phyloP scores from a whole-genome alignment of 2,329 filamentous ascomycete species.

The Xylariales sp. region DNA sequence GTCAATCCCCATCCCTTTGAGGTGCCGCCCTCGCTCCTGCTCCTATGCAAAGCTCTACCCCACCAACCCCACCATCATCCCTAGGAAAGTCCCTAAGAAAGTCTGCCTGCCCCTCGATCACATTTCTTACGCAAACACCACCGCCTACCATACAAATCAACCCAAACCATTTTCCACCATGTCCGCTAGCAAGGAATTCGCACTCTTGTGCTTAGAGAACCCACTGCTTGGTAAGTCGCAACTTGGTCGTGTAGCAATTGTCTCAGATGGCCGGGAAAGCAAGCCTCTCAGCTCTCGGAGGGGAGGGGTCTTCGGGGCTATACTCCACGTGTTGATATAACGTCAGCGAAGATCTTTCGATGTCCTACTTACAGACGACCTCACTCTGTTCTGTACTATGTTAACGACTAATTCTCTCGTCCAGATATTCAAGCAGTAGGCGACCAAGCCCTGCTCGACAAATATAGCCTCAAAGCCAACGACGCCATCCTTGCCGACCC shows the following conservation, averaged over 20 bases:
- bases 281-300: too few species aligned
- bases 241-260: slow-evolving; percentile 5
- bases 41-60: too few species aligned
- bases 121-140: slow-evolving; percentile 14
- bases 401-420: too few species aligned
- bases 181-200: slow-evolving; percentile 73
- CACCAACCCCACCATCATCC: slow-evolving; percentile 25
- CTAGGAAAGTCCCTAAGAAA: slow-evolving; percentile 7
- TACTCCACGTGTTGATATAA: too few species aligned
- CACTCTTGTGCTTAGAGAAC: slow-evolving; percentile 93
- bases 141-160: slow-evolving; percentile 9
- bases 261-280: too few species aligned
- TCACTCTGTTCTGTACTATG: too few species aligned
- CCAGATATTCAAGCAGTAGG: slow-evolving; percentile 87
- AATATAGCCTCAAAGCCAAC: slow-evolving; percentile 92
- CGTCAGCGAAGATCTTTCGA: too few species aligned
- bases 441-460: slow-evolving; percentile 77
- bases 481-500: slow-evolving; percentile 95
- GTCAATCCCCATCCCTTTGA: too few species aligned
- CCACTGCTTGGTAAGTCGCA: slow-evolving; percentile 75
- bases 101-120: slow-evolving; percentile 24
- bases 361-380: too few species aligned
- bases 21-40: too few species aligned
- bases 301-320: too few species aligned
- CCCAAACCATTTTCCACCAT: slow-evolving; percentile 43